A percentile compares a stretch with the other conserved stretches of the same genome.
Conservation (phyloP, 306 rosid species). For the Clitoria ternatea region DNA sequence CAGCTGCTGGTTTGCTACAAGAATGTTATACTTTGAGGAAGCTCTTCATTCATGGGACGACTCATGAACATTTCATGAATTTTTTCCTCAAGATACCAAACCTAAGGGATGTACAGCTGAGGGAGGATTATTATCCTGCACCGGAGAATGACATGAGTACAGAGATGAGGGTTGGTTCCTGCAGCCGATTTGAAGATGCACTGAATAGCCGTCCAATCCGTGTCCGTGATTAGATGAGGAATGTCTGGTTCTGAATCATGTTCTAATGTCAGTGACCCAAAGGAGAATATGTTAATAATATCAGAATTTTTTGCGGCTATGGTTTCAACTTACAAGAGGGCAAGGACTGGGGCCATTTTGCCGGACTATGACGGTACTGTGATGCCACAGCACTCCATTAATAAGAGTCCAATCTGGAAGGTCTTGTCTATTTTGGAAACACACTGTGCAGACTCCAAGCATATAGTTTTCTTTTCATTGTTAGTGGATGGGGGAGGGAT, state of each 20-base stretch:
- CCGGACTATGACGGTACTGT: constrained; percentile 85
- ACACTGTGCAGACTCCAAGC: constrained; percentile 56
- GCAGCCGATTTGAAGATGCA: constrained; percentile 88
- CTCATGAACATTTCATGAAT: constrained; percentile 78
- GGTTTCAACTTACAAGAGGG: constrained; percentile 50
- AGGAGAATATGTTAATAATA: constrained; percentile 79
- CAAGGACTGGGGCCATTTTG: constrained; percentile 65
- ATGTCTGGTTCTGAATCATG: constrained; percentile 43
- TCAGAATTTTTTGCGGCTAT: constrained; percentile 74
- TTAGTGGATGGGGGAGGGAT: constrained; percentile 70
- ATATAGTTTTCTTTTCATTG: constrained; percentile 75
- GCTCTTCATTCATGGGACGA: constrained; percentile 84
- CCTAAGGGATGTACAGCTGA: constrained; percentile 73
- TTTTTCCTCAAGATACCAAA: constrained; percentile 53
- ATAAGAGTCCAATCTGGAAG: constrained; percentile 57
- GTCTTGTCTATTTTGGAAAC: constrained; percentile 55
- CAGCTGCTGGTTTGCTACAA: constrained; percentile 73
- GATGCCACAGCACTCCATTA: constrained; percentile 70
- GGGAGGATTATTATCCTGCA: constrained; percentile 84
- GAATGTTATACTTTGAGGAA: constrained; percentile 67
- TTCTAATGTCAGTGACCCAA: constrained; percentile 41
- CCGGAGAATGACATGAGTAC: constrained; percentile 89
- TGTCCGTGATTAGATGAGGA: too few species aligned
- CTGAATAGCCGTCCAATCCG: constrained; percentile 53
- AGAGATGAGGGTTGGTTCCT: constrained; percentile 84